Percentiles rank a stretch among this genome's conserved stretches.
phyloP scores from a whole-genome alignment of 306 rosid species.

The Luffa acutangula region DNA sequence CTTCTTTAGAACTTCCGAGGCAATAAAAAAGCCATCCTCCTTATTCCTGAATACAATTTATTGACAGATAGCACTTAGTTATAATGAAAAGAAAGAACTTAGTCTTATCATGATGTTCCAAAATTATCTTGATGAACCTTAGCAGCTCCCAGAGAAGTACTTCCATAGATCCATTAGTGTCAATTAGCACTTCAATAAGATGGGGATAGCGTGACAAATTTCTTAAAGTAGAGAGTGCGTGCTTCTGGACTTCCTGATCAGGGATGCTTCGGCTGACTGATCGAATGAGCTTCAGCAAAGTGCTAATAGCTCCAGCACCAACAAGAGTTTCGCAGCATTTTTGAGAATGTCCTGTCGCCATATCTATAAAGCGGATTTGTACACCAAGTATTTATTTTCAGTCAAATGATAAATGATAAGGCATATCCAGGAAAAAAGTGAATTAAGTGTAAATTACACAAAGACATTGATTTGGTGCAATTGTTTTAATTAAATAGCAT shows the following conservation, averaged over 20 bases:
- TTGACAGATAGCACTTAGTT: not conserved
- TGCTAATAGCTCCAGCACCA: conserved; percentile 64
- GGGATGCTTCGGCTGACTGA: conserved; percentile 88
- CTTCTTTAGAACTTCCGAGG: conserved; percentile 63
- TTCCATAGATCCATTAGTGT: conserved; percentile 37
- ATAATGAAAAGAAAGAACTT: not conserved
- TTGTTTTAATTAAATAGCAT: not conserved
- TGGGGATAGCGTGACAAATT: conserved; percentile 76
- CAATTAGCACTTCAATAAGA: conserved; percentile 51
- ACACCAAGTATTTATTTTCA: not conserved
- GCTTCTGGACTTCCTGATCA: conserved; percentile 65
- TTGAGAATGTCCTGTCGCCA: conserved; percentile 76
- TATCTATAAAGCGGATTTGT: conserved; percentile 26
- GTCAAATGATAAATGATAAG: not conserved
- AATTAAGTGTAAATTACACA: not conserved
- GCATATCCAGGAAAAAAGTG: not conserved
- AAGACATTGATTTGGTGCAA: not conserved
- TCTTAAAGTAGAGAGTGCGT: conserved; percentile 69
- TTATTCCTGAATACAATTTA: conserved; percentile 53
- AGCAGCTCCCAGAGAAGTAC: conserved; percentile 48
- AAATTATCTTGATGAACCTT: conserved; percentile 30
- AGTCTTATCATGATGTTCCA: not conserved
- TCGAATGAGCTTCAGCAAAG: conserved; percentile 54
- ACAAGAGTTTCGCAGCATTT: conserved; percentile 90
- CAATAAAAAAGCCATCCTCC: conserved; percentile 68